Base-by-base conservation (phyloP, 2,329 filamentous ascomycete genomes). In the Botrytis sinoallii region DNA sequence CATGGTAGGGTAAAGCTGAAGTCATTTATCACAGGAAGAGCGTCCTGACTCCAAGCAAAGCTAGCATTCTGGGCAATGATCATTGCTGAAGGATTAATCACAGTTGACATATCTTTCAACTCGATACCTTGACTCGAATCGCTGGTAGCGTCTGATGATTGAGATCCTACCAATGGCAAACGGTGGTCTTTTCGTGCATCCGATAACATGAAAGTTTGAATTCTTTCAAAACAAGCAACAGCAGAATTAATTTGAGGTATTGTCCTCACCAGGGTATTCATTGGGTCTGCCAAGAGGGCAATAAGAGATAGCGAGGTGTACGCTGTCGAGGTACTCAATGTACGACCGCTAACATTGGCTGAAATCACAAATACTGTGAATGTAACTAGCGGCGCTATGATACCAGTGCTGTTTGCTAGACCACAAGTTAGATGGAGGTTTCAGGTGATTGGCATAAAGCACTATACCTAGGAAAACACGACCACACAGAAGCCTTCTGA, bases 261-360 rank as follows among this genome's bases (percentile, higher is more conserved):
- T 0, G 78, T 77, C 73, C 83, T 80, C 44, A 86, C 82, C 68
- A 85, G 76, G 57, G 77, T 80, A 57, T 82, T 83, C 25, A 86
- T 79, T 1, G 84, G 84, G 12, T 79, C 77, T 2, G 82, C 75
- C 25, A 85, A 75, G 0, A 86, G 77, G 1, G 82, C 77, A 22
- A 85, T 82, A 22, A 84, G 81, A 0, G 84, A 84, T 1, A 85
- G 72, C 0, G 82, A 82, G 0, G 85, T 84, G 64, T 85, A 86
- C n/a, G 85, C 78, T 74, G 44, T 78, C 14, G 77, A 75, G n/a
- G 76, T 76, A 40, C 76, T 74, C 18, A 80, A 57, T 60, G 76
- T 80, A 60, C 80, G 74, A 16, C 78, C 80, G 4, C 81, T 81
- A 12, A 73, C 71, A 1, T 77, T 76, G 5, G 81, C 75, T 9